These are phyloP conservation scores for Neoboletus magnificus DNA, from an alignment of 768 basidiomycete genomes.

Conservation along the genomic window DNA sequence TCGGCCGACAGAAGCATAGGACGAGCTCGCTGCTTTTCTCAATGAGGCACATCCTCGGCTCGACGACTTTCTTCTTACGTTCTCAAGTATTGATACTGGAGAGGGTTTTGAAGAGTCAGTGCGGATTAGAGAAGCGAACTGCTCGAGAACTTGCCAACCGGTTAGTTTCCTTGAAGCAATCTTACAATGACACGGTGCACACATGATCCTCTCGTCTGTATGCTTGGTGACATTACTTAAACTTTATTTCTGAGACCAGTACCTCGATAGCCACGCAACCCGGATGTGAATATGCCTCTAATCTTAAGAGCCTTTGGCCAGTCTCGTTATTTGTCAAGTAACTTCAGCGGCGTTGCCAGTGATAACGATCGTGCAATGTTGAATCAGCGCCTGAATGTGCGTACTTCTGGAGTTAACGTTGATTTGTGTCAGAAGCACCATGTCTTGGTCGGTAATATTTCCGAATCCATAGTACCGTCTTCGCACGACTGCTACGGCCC, in stretches of 20 bases:
- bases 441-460: not conserved
- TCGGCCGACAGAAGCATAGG: constrained; percentile 9
- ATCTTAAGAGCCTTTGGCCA: not conserved
- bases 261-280: not conserved
- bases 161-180: constrained; percentile 2
- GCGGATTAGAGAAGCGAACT: constrained; percentile 17
- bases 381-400: not conserved
- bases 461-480: too few relatives aligned
- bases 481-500: not conserved
- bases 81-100: constrained; percentile 8
- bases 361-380: too few relatives aligned
- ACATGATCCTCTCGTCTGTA: not conserved
- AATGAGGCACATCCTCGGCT: constrained; percentile 3
- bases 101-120: constrained; percentile 16
- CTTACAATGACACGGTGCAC: not conserved
- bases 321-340: not conserved
- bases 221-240: not conserved
- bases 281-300: not conserved
- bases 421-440: not conserved
- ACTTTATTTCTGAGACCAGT: not conserved
- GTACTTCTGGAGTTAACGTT: not conserved
- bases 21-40: constrained; percentile 7
- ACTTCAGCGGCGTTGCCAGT: not conserved
- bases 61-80: constrained; percentile 7
- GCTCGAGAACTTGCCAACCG: constrained; percentile 19